Evolutionary conservation across 768 basidiomycete species (phyloP).

Genomic region (Serendipita sp.): DNA sequence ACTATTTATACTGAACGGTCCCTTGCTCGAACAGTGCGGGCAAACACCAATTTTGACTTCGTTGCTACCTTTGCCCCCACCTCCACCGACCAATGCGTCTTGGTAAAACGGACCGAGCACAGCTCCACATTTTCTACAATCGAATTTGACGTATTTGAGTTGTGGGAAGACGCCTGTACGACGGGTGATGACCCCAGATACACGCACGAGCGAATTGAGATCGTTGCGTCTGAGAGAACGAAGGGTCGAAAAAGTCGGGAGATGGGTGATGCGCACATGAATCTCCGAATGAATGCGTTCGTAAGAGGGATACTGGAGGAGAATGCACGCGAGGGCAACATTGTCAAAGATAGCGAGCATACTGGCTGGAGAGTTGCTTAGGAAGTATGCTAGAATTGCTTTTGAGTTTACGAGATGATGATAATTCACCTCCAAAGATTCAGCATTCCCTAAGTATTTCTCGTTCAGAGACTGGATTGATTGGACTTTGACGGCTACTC

Average conservation of each 20-base stretch:
- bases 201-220: constrained; percentile 88
- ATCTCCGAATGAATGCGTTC: constrained; percentile 96
- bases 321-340: constrained; percentile 84
- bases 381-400: constrained; percentile 91
- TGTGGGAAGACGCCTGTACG: constrained; percentile 98
- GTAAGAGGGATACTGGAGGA: constrained; percentile 91
- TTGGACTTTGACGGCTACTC: constrained; percentile 15
- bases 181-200: constrained; percentile 89
- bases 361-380: constrained; percentile 82
- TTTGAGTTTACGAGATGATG: constrained; percentile 86
- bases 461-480: background rate
- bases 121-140: constrained; percentile 89
- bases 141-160: constrained; percentile 97
- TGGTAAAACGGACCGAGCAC: constrained; percentile 95
- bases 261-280: constrained; percentile 89
- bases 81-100: constrained; percentile 47
- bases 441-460: constrained; percentile 63
- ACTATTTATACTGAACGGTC: constrained; percentile 91
- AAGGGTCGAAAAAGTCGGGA: constrained; percentile 77
- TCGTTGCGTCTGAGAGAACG: constrained; percentile 86
- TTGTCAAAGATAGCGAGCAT: constrained; percentile 93
- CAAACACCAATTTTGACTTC: constrained; percentile 93
- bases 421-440: constrained; percentile 95
- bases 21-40: constrained; percentile 83
- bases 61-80: constrained; percentile 21